Base-by-base conservation (phyloP, 2,329 filamentous ascomycete genomes). In the Aureobasidium zeae region DNA sequence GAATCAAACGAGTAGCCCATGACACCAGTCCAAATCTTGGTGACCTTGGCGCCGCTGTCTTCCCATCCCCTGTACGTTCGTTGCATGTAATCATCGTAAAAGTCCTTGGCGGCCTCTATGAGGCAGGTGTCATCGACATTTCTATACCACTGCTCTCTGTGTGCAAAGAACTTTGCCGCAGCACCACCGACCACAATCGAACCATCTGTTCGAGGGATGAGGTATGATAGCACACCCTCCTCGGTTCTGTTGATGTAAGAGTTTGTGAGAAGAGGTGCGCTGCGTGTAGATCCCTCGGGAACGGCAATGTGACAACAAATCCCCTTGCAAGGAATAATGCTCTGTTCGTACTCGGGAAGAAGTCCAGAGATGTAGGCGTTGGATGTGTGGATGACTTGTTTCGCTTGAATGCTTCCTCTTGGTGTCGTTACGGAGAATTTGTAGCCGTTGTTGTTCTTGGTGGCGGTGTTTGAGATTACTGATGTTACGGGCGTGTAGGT, bases 401-500 rank as follows among this genome's bases (percentile, higher is more conserved):
- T 34, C 6, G 52, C 49, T 8, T 45, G 45, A 22, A 58, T 48
- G 5, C 42, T 32, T 2, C 56, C 56, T 32, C 55, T 41, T 4
- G 48, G 21, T 3, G 55, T 57, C 12, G 34, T 45, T 10, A 56
- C 47, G 4, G 19, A 47, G 13, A 15, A 19, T 11, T 20, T 10
- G 12, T 16, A 45, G 3, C 37, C 24, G 8, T 24, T 10, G 3
- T 53, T 49, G 5, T 61, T 49, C 1, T 48, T 17, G 3, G 46
- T 49, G 1, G 16, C 10, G 22, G 24, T 28, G 2, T 77, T 82
- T 0, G 81, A n/a, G n/a, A n/a, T n/a, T n/a, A n/a, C n/a, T n/a
- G n/a, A n/a, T n/a, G n/a, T n/a, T n/a, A 78, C 82, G 0, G 81
- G 74, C 5, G 83, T 87, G 45, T 71, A 76, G 3, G 82, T 86